Conservation (phyloP, 306 rosid species). For the Amphicarpaea edgeworthii region DNA sequence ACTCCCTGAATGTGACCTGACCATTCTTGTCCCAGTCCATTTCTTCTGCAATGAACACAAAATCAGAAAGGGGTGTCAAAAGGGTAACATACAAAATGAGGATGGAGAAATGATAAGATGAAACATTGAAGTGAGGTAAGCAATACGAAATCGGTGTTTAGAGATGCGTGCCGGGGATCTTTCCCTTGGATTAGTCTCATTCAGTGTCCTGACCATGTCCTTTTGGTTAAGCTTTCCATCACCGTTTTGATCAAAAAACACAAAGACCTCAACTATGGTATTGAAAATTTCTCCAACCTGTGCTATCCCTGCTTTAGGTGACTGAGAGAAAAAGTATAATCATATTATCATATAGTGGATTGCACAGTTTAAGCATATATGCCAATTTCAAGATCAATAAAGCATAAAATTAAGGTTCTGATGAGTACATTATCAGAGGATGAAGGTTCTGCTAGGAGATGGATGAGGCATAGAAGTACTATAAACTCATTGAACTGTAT, state of each 20-base stretch:
- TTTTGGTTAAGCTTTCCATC: conserved; percentile 80
- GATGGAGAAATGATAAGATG: not conserved
- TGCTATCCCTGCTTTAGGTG: conserved; percentile 62
- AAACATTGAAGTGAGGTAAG: conserved; percentile 45
- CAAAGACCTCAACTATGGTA: conserved; percentile 71
- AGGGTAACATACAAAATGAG: not conserved
- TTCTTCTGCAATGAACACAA: conserved; percentile 61
- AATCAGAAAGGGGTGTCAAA: conserved; percentile 18
- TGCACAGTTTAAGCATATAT: conserved; percentile 21
- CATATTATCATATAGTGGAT: conserved; percentile 13
- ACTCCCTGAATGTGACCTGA: conserved; percentile 79
- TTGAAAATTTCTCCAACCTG: conserved; percentile 75
- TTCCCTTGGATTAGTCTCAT: conserved; percentile 69
- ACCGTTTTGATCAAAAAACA: conserved; percentile 79
- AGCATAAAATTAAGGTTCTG: conserved; percentile 26
- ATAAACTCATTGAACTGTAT: conserved; percentile 89
- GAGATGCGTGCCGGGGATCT: conserved; percentile 80
- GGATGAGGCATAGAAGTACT: conserved; percentile 86
- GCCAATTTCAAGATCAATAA: conserved; percentile 38
- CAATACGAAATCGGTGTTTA: conserved; percentile 68
- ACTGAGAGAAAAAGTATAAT: conserved; percentile 52
- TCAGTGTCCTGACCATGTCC: conserved; percentile 77
- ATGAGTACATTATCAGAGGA: conserved; percentile 57
- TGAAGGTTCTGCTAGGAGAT: conserved; percentile 70
- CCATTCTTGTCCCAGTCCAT: conserved; percentile 93